Evolutionary conservation across 192 early-diverging fungal species (phyloP).

Genomic region (Backusella morwellensis): DNA sequence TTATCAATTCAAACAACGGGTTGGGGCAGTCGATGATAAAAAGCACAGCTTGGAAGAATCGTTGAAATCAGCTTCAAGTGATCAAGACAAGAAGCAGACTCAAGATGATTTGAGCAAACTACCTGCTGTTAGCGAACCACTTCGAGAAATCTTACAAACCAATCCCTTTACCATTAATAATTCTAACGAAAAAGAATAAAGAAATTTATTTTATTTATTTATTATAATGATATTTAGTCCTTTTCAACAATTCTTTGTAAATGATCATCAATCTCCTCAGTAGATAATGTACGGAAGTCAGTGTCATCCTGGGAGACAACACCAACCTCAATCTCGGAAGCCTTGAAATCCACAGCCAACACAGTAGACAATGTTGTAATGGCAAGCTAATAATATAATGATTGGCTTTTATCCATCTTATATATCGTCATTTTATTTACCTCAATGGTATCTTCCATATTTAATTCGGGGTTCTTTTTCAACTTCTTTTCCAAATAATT

Average conservation of each 20-base stretch:
- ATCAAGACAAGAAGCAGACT: neutral
- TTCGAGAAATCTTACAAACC: neutral
- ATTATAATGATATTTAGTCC: slow-evolving; percentile 50
- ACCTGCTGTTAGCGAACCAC: neutral
- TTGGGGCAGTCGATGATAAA: slow-evolving; percentile 45
- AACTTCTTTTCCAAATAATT: slow-evolving; percentile 98
- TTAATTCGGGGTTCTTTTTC: slow-evolving; percentile 83
- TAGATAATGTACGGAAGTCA: slow-evolving; percentile 74
- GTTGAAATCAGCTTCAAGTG: neutral
- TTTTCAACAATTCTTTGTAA: slow-evolving; percentile 85
- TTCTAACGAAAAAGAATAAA: neutral
- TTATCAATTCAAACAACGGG: slow-evolving; percentile 55
- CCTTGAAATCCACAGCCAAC: slow-evolving; percentile 93
- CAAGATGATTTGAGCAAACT: neutral
- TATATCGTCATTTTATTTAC: slow-evolving; percentile 41
- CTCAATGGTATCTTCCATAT: slow-evolving; percentile 89
- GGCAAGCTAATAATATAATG: slow-evolving; percentile 60
- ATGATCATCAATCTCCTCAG: slow-evolving; percentile 86
- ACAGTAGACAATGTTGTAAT: slow-evolving; percentile 92
- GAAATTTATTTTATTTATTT: neutral
- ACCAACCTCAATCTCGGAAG: slow-evolving; percentile 94
- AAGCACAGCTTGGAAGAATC: neutral
- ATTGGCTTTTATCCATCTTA: neutral
- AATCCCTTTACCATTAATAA: neutral
- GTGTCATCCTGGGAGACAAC: slow-evolving; percentile 76